Conservation (phyloP, 805 yeast genomes). For the Zygoascus bituminiphila region DNA sequence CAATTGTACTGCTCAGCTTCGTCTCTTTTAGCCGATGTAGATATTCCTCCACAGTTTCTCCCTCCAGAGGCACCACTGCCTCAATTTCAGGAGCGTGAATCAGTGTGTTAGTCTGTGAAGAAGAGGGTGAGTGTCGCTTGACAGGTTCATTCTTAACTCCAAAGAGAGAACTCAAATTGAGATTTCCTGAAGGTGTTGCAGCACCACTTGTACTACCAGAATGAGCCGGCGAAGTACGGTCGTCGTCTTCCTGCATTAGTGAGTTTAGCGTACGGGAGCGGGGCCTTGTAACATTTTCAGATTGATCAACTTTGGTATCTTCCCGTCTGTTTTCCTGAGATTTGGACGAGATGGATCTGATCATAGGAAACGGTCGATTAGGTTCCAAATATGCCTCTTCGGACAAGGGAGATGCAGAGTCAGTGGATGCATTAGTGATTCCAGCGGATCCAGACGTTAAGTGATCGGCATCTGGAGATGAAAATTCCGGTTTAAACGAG, state of each 20-base stretch:
- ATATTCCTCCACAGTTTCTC: conserved; percentile 29
- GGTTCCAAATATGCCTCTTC: neutral
- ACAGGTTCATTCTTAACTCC: conserved; percentile 4
- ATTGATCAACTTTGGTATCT: neutral
- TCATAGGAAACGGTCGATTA: conserved; percentile 9
- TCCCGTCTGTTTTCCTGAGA: conserved; percentile 8
- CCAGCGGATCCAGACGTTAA: no score
- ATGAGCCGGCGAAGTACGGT: neutral
- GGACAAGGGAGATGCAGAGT: neutral
- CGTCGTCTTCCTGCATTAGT: conserved; percentile 4
- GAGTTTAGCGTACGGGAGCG: conserved; percentile 18
- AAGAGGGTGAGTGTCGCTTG: neutral
- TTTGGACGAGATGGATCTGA: conserved; percentile 14
- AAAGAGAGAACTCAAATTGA: conserved; percentile 13
- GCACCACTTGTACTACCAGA: neutral
- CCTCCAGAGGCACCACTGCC: conserved; percentile 5
- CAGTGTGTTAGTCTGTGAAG: neutral
- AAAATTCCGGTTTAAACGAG: no score
- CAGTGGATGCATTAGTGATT: no score
- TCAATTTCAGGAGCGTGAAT: conserved; percentile 13
- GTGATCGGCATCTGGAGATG: no score
- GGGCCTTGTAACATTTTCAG: conserved; percentile 9
- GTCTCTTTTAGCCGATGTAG: conserved; percentile 24
- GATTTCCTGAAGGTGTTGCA: conserved; percentile 5
- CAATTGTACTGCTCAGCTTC: conserved; percentile 16